Evolutionary conservation across 805 yeast species (phyloP).

Genomic region (Lachancea dasiensis): DNA sequence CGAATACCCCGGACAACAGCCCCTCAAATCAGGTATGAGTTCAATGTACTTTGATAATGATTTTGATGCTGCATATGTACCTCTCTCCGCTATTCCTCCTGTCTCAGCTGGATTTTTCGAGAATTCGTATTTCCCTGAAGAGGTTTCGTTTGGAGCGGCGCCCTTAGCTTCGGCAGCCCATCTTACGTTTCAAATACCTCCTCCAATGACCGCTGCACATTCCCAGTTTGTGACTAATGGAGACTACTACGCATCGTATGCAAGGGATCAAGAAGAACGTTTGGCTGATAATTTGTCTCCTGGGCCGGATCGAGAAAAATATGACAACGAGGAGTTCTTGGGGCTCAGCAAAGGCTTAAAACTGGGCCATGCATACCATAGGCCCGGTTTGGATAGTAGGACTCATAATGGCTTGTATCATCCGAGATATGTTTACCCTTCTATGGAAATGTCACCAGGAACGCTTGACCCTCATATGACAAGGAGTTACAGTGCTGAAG

Average conservation of each 20-base stretch:
- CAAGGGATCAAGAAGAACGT: slow-evolving; percentile 9
- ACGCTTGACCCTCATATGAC: slow-evolving; percentile 7
- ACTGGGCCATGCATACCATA: slow-evolving; percentile 1
- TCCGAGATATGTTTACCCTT: slow-evolving; percentile 9
- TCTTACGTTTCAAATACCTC: slow-evolving; percentile 10
- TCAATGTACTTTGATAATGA: slow-evolving; percentile 9
- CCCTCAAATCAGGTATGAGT: slow-evolving; percentile 1
- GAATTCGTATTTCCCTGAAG: slow-evolving; percentile 10
- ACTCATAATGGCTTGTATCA: slow-evolving; percentile 3
- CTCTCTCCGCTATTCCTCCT: slow-evolving; percentile 11
- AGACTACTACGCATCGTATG: slow-evolving; percentile 19
- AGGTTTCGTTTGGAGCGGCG: slow-evolving; percentile 8
- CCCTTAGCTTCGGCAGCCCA: slow-evolving; percentile 7
- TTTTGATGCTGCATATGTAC: slow-evolving; percentile 7
- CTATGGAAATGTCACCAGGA: slow-evolving; percentile 9
- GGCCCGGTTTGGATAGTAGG: slow-evolving; percentile 9
- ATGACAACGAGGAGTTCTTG: slow-evolving; percentile 10
- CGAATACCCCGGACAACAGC: slow-evolving; percentile 29
- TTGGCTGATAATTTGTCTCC: slow-evolving; percentile 10
- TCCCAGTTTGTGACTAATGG: slow-evolving; percentile 23
- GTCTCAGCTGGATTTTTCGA: slow-evolving; percentile 12
- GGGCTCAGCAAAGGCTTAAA: slow-evolving; percentile 11
- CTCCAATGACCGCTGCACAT: slow-evolving; percentile 19
- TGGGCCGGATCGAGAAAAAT: slow-evolving; percentile 6
- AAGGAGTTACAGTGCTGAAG: slow-evolving; percentile 13